These are phyloP conservation scores for Sambucus nigra DNA, from an alignment of 129 eudicot species.

Conservation along the genomic window DNA sequence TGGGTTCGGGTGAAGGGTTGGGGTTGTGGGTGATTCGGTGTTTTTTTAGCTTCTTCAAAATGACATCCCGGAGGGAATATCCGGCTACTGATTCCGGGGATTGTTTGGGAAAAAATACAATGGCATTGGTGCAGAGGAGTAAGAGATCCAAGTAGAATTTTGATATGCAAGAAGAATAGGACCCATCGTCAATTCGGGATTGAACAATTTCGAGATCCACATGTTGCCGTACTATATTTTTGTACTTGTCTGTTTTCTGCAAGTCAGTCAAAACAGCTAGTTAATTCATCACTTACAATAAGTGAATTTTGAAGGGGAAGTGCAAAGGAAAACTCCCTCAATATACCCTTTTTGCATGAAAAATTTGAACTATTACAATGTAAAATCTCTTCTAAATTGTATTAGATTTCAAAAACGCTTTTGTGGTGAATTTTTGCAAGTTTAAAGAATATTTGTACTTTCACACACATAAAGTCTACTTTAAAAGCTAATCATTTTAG, in stretches of 20 bases:
- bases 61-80: conserved; percentile 19
- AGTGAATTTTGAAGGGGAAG: conserved; percentile 1
- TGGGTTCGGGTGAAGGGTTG: not conserved
- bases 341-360: too few species aligned
- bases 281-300: not conserved
- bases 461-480: too few species aligned
- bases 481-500: too few species aligned
- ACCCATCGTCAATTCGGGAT: conserved; percentile 26
- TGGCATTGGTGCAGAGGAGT: conserved; percentile 39
- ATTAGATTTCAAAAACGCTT: too few species aligned
- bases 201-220: conserved; percentile 34
- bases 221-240: conserved; percentile 30
- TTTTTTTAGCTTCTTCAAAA: conserved; percentile 19
- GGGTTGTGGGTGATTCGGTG: not conserved
- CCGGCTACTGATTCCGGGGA: conserved; percentile 34
- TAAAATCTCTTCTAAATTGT: too few species aligned
- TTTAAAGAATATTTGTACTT: too few species aligned
- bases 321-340: conserved; percentile 3
- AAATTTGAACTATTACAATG: too few species aligned
- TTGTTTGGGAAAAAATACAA: conserved; percentile 32
- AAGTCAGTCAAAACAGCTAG: not conserved
- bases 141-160: conserved; percentile 36
- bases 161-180: conserved; percentile 22
- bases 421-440: too few species aligned
- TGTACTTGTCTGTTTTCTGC: conserved; percentile 42